Percentiles rank a stretch among this genome's conserved stretches.
These are phyloP conservation scores for Corylus avellana DNA, from an alignment of 306 rosid genomes.

Conservation along the genomic window DNA sequence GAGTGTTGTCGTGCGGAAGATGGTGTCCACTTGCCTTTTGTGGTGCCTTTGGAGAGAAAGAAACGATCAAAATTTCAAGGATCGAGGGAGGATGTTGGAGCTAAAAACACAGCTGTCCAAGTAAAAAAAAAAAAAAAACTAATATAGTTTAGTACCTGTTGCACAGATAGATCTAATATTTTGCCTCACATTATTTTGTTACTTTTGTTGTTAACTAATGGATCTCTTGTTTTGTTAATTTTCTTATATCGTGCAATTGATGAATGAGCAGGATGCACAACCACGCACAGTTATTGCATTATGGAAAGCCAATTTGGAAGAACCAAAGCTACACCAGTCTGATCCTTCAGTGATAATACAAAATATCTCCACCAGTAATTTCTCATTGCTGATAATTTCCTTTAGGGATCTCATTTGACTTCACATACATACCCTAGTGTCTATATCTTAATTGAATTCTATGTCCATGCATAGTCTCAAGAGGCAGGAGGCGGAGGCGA, in stretches of 20 bases:
- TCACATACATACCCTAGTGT: constrained; percentile 22
- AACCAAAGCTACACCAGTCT: constrained; percentile 71
- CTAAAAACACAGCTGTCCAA: too few species aligned
- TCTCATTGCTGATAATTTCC: constrained; percentile 24
- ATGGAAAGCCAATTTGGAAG: constrained; percentile 86
- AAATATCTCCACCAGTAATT: constrained; percentile 57
- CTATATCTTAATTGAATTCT: constrained; percentile 30
- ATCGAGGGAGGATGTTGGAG: too few species aligned
- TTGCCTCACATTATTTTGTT: not conserved
- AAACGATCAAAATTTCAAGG: too few species aligned
- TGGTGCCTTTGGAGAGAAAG: too few species aligned
- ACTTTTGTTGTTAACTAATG: constrained; percentile 11
- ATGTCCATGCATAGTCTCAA: constrained; percentile 39
- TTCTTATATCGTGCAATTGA: constrained; percentile 7
- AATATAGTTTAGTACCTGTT: not conserved
- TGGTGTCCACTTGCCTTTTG: too few species aligned
- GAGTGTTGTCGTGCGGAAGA: too few species aligned
- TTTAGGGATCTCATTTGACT: not conserved
- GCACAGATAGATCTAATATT: not conserved
- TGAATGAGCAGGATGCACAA: constrained; percentile 70
- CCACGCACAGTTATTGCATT: constrained; percentile 70
- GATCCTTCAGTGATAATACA: constrained; percentile 76
- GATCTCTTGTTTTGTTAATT: constrained; percentile 18
- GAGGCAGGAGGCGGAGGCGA: constrained; percentile 47
- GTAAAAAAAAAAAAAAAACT: too few species aligned